Conservation (phyloP, 208 protist species). For the Novymonas esmeraldas region DNA sequence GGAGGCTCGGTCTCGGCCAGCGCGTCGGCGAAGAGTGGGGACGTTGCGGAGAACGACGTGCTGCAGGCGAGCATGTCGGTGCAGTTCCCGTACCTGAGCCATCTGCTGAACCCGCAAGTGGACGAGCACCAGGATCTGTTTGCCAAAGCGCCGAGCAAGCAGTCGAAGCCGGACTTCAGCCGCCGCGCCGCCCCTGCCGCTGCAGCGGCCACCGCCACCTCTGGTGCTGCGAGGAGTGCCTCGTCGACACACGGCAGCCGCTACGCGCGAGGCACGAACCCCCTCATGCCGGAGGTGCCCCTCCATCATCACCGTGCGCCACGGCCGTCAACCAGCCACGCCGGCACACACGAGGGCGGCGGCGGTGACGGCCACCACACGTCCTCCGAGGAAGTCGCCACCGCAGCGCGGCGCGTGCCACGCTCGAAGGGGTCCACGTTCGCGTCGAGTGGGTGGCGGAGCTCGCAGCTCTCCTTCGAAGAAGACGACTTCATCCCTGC, state of each 20-base stretch:
- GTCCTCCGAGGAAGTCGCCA: background rate
- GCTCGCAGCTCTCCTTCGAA: conserved; percentile 44
- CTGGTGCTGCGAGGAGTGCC: background rate
- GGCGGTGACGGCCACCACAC: background rate
- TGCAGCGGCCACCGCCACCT: too few species aligned
- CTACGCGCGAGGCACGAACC: conserved; percentile 53
- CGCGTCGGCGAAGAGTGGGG: background rate
- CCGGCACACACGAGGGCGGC: background rate
- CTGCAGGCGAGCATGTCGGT: conserved; percentile 65
- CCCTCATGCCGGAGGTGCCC: conserved; percentile 61
- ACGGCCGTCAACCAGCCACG: background rate
- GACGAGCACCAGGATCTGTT: conserved; percentile 64
- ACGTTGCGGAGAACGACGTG: conserved; percentile 33
- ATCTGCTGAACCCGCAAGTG: conserved; percentile 67
- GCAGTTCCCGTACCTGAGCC: conserved; percentile 82
- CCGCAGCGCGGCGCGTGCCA: conserved; percentile 7
- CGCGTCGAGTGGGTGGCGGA: conserved; percentile 69
- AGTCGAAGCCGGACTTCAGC: conserved; percentile 23
- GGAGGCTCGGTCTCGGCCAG: background rate
- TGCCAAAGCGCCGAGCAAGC: conserved; percentile 25
- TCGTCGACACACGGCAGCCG: conserved; percentile 14
- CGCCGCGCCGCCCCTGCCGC: background rate
- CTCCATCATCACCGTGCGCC: conserved; percentile 16
- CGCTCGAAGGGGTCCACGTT: conserved; percentile 53
- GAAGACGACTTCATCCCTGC: conserved; percentile 72